Evolutionary conservation across 352 stramenopile species (phyloP).

Genomic region (Phytopythium mirpurense): DNA sequence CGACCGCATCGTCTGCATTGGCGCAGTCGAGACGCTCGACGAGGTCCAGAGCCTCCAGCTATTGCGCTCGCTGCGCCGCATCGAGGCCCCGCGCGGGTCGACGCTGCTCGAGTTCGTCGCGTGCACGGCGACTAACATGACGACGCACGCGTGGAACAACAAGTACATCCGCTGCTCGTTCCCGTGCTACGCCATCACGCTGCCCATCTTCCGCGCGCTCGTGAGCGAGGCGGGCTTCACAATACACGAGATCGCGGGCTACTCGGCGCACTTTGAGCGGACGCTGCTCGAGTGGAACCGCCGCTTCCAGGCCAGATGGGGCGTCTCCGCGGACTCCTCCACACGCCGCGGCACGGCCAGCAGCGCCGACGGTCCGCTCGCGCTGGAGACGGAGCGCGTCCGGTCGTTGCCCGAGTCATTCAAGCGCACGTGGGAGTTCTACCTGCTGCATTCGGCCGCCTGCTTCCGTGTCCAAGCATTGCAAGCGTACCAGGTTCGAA

Average conservation of each 20-base stretch:
- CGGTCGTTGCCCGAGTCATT: conserved; percentile 69
- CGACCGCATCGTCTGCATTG: conserved; percentile 54
- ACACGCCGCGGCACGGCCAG: conserved; percentile 6
- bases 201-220: conserved; percentile 40
- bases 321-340: conserved; percentile 4
- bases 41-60: conserved; percentile 41
- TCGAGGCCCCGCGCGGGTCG: conserved; percentile 41
- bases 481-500: conserved; percentile 63
- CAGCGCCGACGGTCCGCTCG: background rate
- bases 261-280: conserved; percentile 77
- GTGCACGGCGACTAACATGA: conserved; percentile 56
- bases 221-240: conserved; percentile 51
- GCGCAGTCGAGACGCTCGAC: conserved; percentile 46
- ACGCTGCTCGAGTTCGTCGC: conserved; percentile 68
- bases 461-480: conserved; percentile 72
- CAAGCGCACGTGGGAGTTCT: conserved; percentile 86
- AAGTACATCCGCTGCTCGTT: conserved; percentile 77
- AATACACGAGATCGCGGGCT: conserved; percentile 53
- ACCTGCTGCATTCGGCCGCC: conserved; percentile 81
- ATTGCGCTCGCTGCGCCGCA: conserved; percentile 58
- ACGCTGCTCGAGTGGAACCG: conserved; percentile 84
- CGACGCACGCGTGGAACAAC: conserved; percentile 77
- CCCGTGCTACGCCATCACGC: conserved; percentile 49
- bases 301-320: conserved; percentile 62
- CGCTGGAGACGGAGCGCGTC: conserved; percentile 7